Base-by-base conservation (phyloP, 208 protist species). In the Trichomonas tenax region DNA sequence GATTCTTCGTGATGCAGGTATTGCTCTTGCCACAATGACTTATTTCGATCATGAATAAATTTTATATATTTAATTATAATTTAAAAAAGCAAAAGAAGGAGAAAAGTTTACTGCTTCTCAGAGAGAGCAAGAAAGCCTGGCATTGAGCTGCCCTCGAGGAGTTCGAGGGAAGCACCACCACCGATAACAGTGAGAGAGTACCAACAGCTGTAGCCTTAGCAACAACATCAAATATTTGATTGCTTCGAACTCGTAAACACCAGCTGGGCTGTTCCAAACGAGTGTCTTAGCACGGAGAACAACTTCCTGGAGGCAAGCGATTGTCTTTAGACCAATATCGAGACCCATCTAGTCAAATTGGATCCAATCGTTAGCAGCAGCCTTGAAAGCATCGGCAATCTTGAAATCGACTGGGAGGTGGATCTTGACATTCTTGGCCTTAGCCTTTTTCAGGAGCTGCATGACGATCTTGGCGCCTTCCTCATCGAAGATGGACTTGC, bases 371-470 rank as follows among this genome's bases (percentile, higher is more conserved):
- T 96, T 95, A 58, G 95, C 96, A 46, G 97, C 96, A 48, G 96
- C 96, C 31, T 96, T 95, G 81, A 97, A 97, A 63, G 63, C 51
- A 72, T 89, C 58, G 31, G 86, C 82, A 93, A 82, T 82, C 63
- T 96, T 44, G 82, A 97, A 96, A 46, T 97, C 97, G 21, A 63
- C 15, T 36, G 99, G 99, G 99, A n/a, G 98, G 63, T 99, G 97
- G 48, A 99, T 96, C 97, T 99, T 98, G 82, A 99, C 99, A 90
- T 98, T 98, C 95, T 98, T 98, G 82, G 98, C 98, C 58, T 96
- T 96, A 23, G 97, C 97, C n/a, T 96, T 97, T n/a, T 26, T 40
- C 46, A 97, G 81, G 31, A 98, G 93, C 49, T 98, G 95, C 11
- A 51, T 86, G 36, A 98, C 97, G 40, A 97, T 97, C 45, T 97